Evolutionary conservation across 2,329 filamentous ascomycete genomes (phyloP), one percentile per base, ranked within the genome.

Genomic region (Penicillium sp.): DNA sequence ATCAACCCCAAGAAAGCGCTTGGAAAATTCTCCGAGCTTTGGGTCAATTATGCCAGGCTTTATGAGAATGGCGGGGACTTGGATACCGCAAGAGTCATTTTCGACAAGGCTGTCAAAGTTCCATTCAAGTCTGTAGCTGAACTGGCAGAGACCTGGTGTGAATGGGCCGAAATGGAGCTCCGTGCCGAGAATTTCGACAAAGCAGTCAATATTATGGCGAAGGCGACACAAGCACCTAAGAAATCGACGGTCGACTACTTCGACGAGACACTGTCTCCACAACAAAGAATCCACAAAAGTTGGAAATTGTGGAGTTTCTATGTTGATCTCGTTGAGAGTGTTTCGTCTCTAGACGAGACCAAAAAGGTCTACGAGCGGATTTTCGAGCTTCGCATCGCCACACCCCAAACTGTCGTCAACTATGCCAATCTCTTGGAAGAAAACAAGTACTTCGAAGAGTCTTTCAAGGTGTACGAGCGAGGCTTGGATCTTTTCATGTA

Each of bases 281-380:
- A 99, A 72, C 94, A 97, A 77, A 85, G 95, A 60, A 90, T 99
- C 3, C 94, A 99, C 78, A 99, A 99, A 80, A 96, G 91, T 71
- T 99, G 94, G 94, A 99, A 97, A 73, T 78, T 99, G 11, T 99
- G 94, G 94, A 96, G 91, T 75, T 99, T 99, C 79, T 99, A 99
- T 67, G 92, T 99, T 38, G 94, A 99, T 72, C 84, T 99, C 1
- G 92, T 99, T 3, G 94, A 99, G 73, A 96, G 91, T 72, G 92
- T 97, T 31, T 88, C 89, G 58, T 90, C 89, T 0, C 76, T 99
- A 16, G 91, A 96, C 22, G 93, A 97, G 75, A 97, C 93, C 0
- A 90, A 86, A 72, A 93, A 91, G 72, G 88, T 97, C 1, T 99
- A 99, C 74, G 94, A 99, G 73, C 84, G 94, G 53, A 97, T 99